phyloP scores from a whole-genome alignment of 768 basidiomycete species.

The Kondoa subrosea region DNA sequence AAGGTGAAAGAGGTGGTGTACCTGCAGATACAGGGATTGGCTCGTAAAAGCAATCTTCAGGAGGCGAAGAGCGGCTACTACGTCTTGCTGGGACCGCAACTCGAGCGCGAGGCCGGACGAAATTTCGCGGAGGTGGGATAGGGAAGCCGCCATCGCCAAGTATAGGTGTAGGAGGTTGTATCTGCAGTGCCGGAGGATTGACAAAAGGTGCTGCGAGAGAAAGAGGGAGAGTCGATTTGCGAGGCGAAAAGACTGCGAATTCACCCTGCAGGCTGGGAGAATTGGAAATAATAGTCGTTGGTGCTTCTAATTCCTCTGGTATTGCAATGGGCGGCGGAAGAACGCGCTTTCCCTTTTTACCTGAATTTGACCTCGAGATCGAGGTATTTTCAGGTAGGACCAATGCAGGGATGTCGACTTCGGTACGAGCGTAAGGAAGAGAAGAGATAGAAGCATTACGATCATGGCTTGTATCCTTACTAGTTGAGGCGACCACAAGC shows the following conservation, averaged over 20 bases:
- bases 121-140: not conserved
- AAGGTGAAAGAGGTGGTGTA: not conserved
- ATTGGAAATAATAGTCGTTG: too few species aligned
- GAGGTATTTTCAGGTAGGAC: too few species aligned
- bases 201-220: not conserved
- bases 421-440: not conserved
- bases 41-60: not conserved
- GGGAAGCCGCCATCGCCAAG: not conserved
- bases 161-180: constrained; percentile 4
- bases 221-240: not conserved
- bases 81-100: not conserved
- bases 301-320: not conserved
- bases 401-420: not conserved
- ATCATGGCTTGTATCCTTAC: not conserved
- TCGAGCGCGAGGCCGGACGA: too few species aligned
- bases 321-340: not conserved
- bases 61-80: not conserved
- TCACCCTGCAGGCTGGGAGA: too few species aligned
- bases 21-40: not conserved
- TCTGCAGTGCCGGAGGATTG: not conserved
- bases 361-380: too few species aligned
- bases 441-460: not conserved
- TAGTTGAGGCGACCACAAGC: not conserved
- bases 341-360: not conserved
- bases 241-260: constrained; percentile 2